A percentile compares a stretch with the other conserved stretches of the same genome.
phyloP scores from a whole-genome alignment of 164 flowering plant genomes.

The Cinnamomum micranthum region DNA sequence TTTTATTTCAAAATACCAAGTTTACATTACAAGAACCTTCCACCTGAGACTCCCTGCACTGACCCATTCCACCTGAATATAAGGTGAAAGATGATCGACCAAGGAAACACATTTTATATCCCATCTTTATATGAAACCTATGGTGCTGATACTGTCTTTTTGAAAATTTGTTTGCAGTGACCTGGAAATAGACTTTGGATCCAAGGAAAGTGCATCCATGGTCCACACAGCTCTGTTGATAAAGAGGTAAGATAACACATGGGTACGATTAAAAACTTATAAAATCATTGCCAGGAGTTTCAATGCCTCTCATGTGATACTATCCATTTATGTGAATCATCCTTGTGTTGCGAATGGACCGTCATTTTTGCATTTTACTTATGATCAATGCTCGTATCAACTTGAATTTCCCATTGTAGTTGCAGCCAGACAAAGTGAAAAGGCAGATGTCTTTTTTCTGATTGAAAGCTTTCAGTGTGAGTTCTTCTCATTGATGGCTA shows the following conservation, averaged over 20 bases:
- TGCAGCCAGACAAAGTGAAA: conserved; percentile 87
- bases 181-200: conserved; percentile 68
- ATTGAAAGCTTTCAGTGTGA: conserved; percentile 78
- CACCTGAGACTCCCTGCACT: too few species aligned
- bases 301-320: not conserved
- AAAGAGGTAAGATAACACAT: conserved; percentile 56
- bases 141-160: too few species aligned
- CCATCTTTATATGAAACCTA: too few species aligned
- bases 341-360: not conserved
- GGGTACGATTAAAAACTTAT: too few species aligned
- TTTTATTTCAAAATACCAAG: too few species aligned
- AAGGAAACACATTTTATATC: too few species aligned
- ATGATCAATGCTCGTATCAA: not conserved
- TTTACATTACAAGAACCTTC: too few species aligned
- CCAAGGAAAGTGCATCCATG: conserved; percentile 54
- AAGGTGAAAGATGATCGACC: too few species aligned
- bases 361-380: not conserved
- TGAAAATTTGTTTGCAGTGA: conserved; percentile 43
- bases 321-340: not conserved
- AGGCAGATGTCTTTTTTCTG: conserved; percentile 51
- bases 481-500: conserved; percentile 13
- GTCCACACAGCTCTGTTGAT: conserved; percentile 70
- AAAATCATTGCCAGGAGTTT: too few species aligned
- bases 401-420: conserved; percentile 35
- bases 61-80: too few species aligned